phyloP scores from a whole-genome alignment of 371 early-diverging fungal species.

The Apophysomyces trapeziformis region DNA sequence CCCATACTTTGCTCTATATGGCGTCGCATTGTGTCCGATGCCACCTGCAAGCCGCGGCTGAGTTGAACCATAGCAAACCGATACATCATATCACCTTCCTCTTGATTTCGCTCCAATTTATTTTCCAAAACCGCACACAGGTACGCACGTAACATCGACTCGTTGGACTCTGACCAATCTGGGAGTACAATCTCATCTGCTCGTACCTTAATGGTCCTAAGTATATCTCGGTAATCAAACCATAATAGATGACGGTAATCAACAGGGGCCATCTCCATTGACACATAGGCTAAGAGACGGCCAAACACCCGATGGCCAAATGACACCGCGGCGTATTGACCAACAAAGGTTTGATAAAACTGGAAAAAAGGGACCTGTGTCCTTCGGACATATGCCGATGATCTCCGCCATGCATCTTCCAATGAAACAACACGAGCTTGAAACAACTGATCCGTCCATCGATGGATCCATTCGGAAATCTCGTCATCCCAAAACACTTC shows the following conservation, averaged over 20 bases:
- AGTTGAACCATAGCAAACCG: slow-evolving; percentile 15
- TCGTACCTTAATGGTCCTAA: slow-evolving; percentile 31
- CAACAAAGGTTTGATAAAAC: slow-evolving; percentile 65
- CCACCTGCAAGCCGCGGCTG: not conserved
- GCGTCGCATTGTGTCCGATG: not conserved
- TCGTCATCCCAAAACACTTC: slow-evolving; percentile 56
- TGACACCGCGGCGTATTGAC: slow-evolving; percentile 55
- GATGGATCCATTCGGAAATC: slow-evolving; percentile 39
- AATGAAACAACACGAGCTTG: slow-evolving; percentile 25
- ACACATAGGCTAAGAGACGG: slow-evolving; percentile 48
- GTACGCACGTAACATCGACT: slow-evolving; percentile 17
- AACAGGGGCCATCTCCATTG: slow-evolving; percentile 45
- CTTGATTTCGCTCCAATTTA: slow-evolving; percentile 10
- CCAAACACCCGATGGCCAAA: slow-evolving; percentile 48
- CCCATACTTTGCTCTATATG: not conserved
- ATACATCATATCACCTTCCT: slow-evolving; percentile 11
- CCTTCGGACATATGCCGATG: slow-evolving; percentile 45
- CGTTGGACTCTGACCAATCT: not conserved
- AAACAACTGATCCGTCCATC: slow-evolving; percentile 44
- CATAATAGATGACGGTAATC: slow-evolving; percentile 56
- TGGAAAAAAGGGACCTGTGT: slow-evolving; percentile 55
- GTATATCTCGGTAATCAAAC: slow-evolving; percentile 41
- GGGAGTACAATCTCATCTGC: slow-evolving; percentile 19
- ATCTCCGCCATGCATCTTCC: slow-evolving; percentile 49
- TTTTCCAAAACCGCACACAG: slow-evolving; percentile 16